Conservation (phyloP, 1,284 basidiomycete genomes). For the Microbotryum intermedium region DNA sequence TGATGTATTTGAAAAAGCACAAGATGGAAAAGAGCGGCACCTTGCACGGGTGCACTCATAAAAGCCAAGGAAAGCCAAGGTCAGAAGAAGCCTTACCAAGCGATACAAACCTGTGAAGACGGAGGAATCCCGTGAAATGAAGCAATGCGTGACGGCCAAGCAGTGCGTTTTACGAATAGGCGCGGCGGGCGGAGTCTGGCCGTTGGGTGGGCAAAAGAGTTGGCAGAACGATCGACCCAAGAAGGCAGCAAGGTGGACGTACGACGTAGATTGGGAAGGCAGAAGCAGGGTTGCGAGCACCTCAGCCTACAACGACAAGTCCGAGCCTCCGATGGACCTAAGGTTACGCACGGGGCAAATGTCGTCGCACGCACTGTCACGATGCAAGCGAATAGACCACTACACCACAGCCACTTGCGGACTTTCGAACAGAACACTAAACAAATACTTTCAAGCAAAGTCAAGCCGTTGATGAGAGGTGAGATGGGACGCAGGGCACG, state of each 20-base stretch:
- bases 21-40: constrained; percentile 3
- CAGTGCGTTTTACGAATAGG: not conserved
- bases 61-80: not conserved
- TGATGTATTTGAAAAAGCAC: too few relatives aligned
- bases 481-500: too few relatives aligned
- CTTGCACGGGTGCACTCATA: not conserved
- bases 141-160: too few relatives aligned
- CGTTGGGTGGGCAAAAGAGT: not conserved
- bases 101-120: not conserved
- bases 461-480: too few relatives aligned
- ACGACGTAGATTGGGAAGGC: not conserved
- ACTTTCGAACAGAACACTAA: too few relatives aligned
- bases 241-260: not conserved
- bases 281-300: not conserved
- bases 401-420: too few relatives aligned
- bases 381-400: not conserved
- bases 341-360: not conserved
- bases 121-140: not conserved
- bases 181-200: not conserved
- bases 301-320: not conserved
- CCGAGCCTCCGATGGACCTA: not conserved
- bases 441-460: too few relatives aligned
- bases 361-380: not conserved
- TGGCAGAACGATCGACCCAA: not conserved
- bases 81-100: not conserved